These are phyloP conservation scores for Coffea canephora DNA, from an alignment of 257 asterid genomes.

Conservation along the genomic window DNA sequence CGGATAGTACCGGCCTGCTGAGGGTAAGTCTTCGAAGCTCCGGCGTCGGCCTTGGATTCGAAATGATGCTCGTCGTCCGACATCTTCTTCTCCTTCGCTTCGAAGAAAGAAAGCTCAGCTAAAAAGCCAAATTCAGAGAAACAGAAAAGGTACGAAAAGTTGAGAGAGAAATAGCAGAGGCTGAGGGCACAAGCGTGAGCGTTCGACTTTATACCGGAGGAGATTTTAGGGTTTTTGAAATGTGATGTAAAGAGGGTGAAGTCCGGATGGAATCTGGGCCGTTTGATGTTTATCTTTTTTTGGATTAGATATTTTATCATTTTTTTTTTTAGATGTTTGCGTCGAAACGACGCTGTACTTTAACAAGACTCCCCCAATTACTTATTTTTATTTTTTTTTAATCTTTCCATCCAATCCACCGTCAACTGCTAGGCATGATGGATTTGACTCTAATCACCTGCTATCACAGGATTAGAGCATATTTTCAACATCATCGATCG, in stretches of 20 bases:
- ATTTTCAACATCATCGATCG: too few species aligned
- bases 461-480: too few species aligned
- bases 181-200: not conserved
- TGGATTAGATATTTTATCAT: not conserved
- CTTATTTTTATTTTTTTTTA: too few species aligned
- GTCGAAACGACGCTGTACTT: slow-evolving; percentile 31
- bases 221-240: slow-evolving; percentile 23
- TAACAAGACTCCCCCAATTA: too few species aligned
- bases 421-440: too few species aligned
- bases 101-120: not conserved
- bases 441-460: too few species aligned
- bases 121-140: not conserved
- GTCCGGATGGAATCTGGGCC: slow-evolving; percentile 12
- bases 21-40: slow-evolving; percentile 46
- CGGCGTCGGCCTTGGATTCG: slow-evolving; percentile 46
- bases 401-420: too few species aligned
- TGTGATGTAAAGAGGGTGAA: not conserved
- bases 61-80: slow-evolving; percentile 51
- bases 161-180: slow-evolving; percentile 1
- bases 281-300: slow-evolving; percentile 5
- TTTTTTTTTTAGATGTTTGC: slow-evolving; percentile 1
- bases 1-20: slow-evolving; percentile 49
- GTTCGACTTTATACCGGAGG: slow-evolving; percentile 2
- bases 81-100: slow-evolving; percentile 20
- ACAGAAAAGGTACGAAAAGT: too few species aligned